phyloP scores from a whole-genome alignment of 2,329 filamentous ascomycete species.

The Pseudogymnoascus verrucosus region DNA sequence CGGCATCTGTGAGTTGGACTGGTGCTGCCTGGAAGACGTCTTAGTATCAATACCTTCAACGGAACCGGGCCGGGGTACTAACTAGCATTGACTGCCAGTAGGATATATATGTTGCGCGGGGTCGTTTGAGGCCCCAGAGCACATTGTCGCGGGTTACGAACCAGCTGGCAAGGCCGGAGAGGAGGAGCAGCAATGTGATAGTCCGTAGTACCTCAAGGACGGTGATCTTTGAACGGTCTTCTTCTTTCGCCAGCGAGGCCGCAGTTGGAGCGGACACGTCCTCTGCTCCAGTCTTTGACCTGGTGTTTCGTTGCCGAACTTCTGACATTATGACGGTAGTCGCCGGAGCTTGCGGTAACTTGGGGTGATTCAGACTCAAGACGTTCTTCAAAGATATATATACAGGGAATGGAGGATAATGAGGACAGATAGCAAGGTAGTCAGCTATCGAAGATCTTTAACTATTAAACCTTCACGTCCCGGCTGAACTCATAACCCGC shows the following conservation, averaged over 20 bases:
- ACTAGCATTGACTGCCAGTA: constrained; percentile 22
- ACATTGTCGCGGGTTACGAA: constrained; percentile 26
- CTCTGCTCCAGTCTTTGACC: constrained; percentile 5
- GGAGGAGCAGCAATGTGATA: constrained; percentile 23
- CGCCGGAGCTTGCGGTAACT: not conserved
- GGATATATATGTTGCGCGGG: constrained; percentile 19
- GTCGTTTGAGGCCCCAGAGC: constrained; percentile 22
- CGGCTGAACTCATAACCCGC: not conserved
- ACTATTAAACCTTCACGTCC: not conserved
- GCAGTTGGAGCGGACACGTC: constrained; percentile 3
- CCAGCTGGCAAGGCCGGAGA: constrained; percentile 21
- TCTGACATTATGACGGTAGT: constrained; percentile 14
- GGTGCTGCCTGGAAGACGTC: constrained; percentile 42
- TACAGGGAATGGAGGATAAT: not conserved
- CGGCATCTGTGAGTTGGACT: constrained; percentile 61
- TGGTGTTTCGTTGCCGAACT: constrained; percentile 13
- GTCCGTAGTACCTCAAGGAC: constrained; percentile 22
- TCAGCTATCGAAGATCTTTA: not conserved
- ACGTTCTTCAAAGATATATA: not conserved
- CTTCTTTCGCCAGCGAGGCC: constrained; percentile 18
- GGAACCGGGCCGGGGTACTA: not conserved
- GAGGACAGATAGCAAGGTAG: constrained; percentile 2
- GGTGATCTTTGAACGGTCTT: constrained; percentile 21
- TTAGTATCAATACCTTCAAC: not conserved
- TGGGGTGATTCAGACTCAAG: not conserved